Percentiles rank a stretch among this genome's conserved stretches.
These are phyloP conservation scores for Microdochium paspali DNA, from an alignment of 2,329 filamentous ascomycete genomes.

Conservation along the genomic window DNA sequence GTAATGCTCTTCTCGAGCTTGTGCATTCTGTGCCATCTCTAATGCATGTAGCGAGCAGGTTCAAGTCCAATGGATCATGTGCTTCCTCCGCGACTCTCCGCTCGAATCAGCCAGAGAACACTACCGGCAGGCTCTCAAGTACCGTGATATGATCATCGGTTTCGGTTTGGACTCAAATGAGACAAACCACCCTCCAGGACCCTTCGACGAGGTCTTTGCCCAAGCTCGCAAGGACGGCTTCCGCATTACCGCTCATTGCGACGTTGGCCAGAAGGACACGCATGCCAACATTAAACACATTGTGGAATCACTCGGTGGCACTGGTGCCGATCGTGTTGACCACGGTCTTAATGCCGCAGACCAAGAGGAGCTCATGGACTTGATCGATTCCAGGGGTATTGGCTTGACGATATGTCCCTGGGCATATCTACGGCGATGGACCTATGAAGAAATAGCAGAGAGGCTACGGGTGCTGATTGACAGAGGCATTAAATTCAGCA, in stretches of 20 bases:
- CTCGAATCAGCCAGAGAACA: neutral
- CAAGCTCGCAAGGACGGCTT: conserved; percentile 4
- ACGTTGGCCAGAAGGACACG: conserved; percentile 4
- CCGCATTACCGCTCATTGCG: conserved; percentile 6
- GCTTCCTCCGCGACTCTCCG: conserved; percentile 3
- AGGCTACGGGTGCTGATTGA: neutral
- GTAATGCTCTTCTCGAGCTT: neutral
- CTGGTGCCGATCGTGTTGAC: conserved; percentile 12
- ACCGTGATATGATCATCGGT: conserved; percentile 2
- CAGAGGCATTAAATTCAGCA: neutral
- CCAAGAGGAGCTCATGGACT: conserved; percentile 17
- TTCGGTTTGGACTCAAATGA: conserved; percentile 4
- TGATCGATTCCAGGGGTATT: conserved; percentile 20
- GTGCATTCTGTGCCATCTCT: neutral
- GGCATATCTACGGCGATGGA: conserved; percentile 25
- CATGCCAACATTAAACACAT: conserved; percentile 4
- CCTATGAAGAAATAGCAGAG: neutral
- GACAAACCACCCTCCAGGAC: conserved; percentile 1
- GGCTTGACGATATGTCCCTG: conserved; percentile 31
- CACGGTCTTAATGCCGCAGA: conserved; percentile 30
- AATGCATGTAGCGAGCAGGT: neutral
- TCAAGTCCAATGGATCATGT: conserved; percentile 1
- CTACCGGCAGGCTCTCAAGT: neutral
- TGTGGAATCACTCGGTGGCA: conserved; percentile 1
- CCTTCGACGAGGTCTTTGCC: conserved; percentile 5